Base-by-base conservation (phyloP, 1,284 basidiomycete species). In the Sparassis latifolia region DNA sequence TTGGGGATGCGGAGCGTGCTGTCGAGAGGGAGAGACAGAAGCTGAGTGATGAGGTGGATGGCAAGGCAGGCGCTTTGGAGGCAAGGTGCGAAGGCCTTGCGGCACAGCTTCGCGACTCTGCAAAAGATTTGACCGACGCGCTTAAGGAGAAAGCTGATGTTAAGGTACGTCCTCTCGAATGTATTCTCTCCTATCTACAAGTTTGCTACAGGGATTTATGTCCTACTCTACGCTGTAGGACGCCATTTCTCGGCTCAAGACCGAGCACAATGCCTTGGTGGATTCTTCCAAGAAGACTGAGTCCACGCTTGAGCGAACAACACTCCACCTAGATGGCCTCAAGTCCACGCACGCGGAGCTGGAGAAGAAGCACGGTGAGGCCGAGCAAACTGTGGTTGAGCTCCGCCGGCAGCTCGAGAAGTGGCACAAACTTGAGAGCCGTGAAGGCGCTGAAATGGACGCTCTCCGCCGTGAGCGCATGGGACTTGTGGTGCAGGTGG, bases 381-480 rank as follows among this genome's bases (percentile, higher is more conserved):
- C 80, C 31, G 77, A 79, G 53, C 75, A 77, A 9, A 73, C 74
- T 5, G 75, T 75, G 49, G 65, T 68, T 2, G 77, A 84, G 39
- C 66, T 87, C 40, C 74, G 77, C 44, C 74, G 75, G 3, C 86
- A 89, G 59, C 66, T 88, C 9, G 76, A 78, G 45, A 79, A 84
- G 58, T 87, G 83, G 84, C 73, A 84, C 58, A 75, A 66, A 30
- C 64, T 86, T 10, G 87, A 88, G 58, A 80, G 69, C 31, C 80
- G 78, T 49, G 84, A 80, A 47, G 80, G 74, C 12, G 75, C 70
- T 9, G 80, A 84, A 44, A 69, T 75, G 6, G 84, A 82, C 49
- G 64, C 68, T 2, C 65, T 76, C 52, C 74, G 81, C 42, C 82
- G 80, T 61, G 69, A 72, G 48, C 76, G 76, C 12, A 68, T 76